Evolutionary conservation across 2,329 filamentous ascomycete species (phyloP).

Genomic region (Penicillium sp.): DNA sequence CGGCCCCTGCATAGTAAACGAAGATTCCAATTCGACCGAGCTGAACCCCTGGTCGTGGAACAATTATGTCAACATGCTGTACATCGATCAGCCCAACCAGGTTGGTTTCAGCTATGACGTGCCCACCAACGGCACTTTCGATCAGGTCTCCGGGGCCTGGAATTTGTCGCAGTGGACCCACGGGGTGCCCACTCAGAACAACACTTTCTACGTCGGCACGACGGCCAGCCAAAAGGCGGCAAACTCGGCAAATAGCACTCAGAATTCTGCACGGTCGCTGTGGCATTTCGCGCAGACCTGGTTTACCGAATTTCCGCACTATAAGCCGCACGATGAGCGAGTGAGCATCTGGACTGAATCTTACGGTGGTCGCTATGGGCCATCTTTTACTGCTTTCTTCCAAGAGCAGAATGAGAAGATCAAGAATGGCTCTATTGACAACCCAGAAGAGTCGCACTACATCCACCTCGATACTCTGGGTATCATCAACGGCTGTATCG

Average conservation of each 20-base stretch:
- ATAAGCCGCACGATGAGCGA: slow-evolving; percentile 58
- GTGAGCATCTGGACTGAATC: slow-evolving; percentile 50
- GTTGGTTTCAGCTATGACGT: slow-evolving; percentile 60
- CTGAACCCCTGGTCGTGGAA: slow-evolving; percentile 65
- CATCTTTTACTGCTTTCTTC: slow-evolving; percentile 42
- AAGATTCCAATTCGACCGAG: slow-evolving; percentile 52
- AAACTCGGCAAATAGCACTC: slow-evolving; percentile 52
- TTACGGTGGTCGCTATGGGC: slow-evolving; percentile 49
- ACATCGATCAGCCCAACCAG: slow-evolving; percentile 67
- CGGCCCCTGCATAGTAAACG: slow-evolving; percentile 55
- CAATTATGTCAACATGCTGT: slow-evolving; percentile 66
- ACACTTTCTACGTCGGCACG: slow-evolving; percentile 55
- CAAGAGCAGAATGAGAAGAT: slow-evolving; percentile 47
- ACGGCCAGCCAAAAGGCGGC: slow-evolving; percentile 49
- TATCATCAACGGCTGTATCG: slow-evolving; percentile 60
- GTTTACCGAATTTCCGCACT: slow-evolving; percentile 64
- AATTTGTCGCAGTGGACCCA: slow-evolving; percentile 28
- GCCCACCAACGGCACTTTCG: slow-evolving; percentile 42
- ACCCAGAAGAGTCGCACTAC: slow-evolving; percentile 30
- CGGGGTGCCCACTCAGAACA: slow-evolving; percentile 49
- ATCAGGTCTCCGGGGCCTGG: slow-evolving; percentile 29
- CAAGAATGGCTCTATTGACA: slow-evolving; percentile 29
- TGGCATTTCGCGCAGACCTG: slow-evolving; percentile 65
- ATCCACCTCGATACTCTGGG: slow-evolving; percentile 55
- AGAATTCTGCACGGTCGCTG: slow-evolving; percentile 56